Evolutionary conservation across 139 green algal species (phyloP), one percentile per base, ranked within the genome.

Genomic region (Mesostigma viride): DNA sequence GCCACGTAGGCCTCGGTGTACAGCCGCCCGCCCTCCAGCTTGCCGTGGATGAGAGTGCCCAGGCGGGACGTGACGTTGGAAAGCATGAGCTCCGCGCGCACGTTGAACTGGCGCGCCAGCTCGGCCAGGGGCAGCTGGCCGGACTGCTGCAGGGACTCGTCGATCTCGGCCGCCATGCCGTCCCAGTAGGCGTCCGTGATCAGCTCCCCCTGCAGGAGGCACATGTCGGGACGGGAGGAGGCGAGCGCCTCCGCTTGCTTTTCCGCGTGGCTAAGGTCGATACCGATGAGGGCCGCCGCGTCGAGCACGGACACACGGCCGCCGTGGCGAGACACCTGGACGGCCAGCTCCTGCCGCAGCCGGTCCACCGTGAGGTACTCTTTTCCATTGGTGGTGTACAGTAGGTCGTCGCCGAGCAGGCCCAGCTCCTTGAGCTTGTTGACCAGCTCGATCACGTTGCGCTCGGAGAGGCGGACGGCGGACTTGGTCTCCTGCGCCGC

Each of bases 161-260:
- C 79, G 20, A 95, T 74, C 71, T 97, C 91, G 0, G 78, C 71
- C 2, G 84, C 85, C 14, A 96, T 64, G 22, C 62, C 36, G 34
- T 94, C 82, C 77, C 95, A 94, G 76, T 95, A 95, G 28, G 61
- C 30, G 0, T 31, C 31, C 0, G 84, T 90, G 31, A 97, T 82
- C 4, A 97, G 78, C 74, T 97, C 91, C 2, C 90, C 90, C 33
- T 93, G 83, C 1, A 86, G 59, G 6, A 83, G 36, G 3, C 24
- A 53, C 17, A 62, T 62, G 40, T 53, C 14, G 17, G 40, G 14
- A 53, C 14, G 40, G 14, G 17, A 53, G 14, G 40, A 14, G 17
- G 40, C 40, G 17, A 17, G 40, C 40, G 40, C 40, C 14, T 53
- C 14, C 14, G 40, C 40, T 53, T 53, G 40, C 40, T 53, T 53